Evolutionary conservation across 2,329 filamentous ascomycete species (phyloP).

Genomic region (Beauveria caledonica): DNA sequence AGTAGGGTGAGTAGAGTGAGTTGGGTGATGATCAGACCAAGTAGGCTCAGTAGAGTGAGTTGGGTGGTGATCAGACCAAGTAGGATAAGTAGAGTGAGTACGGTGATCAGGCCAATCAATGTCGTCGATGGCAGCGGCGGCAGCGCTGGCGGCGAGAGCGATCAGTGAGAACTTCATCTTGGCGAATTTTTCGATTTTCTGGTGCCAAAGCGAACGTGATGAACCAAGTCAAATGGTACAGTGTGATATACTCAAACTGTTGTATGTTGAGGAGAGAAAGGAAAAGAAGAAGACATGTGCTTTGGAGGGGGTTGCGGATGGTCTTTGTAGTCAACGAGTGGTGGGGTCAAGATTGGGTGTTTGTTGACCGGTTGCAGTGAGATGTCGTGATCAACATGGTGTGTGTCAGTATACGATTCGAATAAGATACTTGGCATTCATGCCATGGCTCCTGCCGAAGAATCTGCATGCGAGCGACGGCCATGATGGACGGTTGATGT

Average conservation of each 20-base stretch:
- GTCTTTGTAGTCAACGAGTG: constrained; percentile 9
- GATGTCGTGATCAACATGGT: neutral
- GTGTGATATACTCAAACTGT: neutral
- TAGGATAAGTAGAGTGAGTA: too few relatives aligned
- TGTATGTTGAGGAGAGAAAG: neutral
- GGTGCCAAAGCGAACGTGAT: constrained; percentile 5
- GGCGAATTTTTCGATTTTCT: neutral
- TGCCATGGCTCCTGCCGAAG: too few relatives aligned
- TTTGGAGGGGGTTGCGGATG: neutral
- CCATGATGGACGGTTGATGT: too few relatives aligned
- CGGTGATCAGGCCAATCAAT: too few relatives aligned
- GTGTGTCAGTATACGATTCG: neutral
- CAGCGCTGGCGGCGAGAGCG: constrained; percentile 9
- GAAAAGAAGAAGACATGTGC: neutral
- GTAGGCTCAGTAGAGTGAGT: too few relatives aligned
- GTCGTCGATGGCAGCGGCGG: neutral
- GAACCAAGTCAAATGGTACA: constrained; percentile 3
- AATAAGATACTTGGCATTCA: too few relatives aligned
- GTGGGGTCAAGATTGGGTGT: neutral
- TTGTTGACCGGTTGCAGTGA: neutral
- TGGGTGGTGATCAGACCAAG: too few relatives aligned
- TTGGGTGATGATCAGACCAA: too few relatives aligned
- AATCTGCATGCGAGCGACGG: too few relatives aligned
- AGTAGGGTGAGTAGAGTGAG: too few relatives aligned
- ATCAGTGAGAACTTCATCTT: constrained; percentile 9